Evolutionary conservation across 192 early-diverging fungal genomes (phyloP).

Genomic region (Coemansia sp.): DNA sequence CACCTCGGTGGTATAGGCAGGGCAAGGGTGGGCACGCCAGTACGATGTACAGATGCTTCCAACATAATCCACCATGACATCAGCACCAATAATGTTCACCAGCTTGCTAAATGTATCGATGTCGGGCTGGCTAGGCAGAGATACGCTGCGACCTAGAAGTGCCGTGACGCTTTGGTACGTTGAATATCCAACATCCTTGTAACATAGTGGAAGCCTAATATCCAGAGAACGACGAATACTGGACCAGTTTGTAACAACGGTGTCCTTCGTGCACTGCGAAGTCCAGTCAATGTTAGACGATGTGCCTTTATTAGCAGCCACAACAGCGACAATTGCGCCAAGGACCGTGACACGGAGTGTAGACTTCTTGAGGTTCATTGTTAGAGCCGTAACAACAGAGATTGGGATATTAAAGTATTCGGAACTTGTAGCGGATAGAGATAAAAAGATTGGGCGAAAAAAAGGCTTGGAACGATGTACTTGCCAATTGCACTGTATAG

Average conservation of each 20-base stretch:
- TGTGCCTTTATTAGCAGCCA: slow-evolving; percentile 3
- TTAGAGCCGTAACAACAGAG: not conserved
- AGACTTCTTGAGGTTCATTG: slow-evolving; percentile 21
- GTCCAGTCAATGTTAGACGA: slow-evolving; percentile 12
- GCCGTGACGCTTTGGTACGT: slow-evolving; percentile 2
- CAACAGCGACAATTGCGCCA: slow-evolving; percentile 15
- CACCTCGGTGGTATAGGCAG: not conserved
- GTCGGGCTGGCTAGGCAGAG: slow-evolving; percentile 1
- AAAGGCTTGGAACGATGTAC: not conserved
- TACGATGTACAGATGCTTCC: slow-evolving; percentile 4
- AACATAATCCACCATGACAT: slow-evolving; percentile 5
- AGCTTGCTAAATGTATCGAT: not conserved
- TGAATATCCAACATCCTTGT: not conserved
- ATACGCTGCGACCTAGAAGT: not conserved
- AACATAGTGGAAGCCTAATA: slow-evolving; percentile 1
- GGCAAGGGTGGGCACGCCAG: slow-evolving; percentile 15
- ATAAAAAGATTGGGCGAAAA: not conserved
- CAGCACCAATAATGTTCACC: slow-evolving; percentile 9
- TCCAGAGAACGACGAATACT: not conserved
- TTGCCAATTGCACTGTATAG: not conserved
- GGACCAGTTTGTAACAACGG: slow-evolving; percentile 10
- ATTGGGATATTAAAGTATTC: not conserved
- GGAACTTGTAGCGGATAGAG: not conserved
- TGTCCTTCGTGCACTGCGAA: slow-evolving; percentile 5
- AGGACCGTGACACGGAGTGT: slow-evolving; percentile 9